Base-by-base conservation (phyloP, 768 basidiomycete species). In the Mycena vulgaris region DNA sequence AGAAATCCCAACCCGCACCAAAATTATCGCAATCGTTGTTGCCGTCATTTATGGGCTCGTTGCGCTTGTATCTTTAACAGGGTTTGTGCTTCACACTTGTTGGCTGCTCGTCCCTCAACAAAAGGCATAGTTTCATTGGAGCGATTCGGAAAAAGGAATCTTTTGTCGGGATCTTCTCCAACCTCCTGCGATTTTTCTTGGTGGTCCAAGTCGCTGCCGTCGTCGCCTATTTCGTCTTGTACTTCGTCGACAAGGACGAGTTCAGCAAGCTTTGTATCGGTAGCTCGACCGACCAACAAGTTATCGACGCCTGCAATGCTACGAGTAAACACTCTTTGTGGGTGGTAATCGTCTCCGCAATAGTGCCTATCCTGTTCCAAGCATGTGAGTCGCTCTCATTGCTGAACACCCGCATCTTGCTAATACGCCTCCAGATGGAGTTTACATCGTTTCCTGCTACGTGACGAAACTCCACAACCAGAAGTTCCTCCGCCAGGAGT, bases 281-380 rank as follows among this genome's bases (percentile, higher is more conserved):
- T 21, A 75, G 73, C 0, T 74, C 79, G 31, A 76, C 72, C 2
- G 74, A 79, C 55, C 60, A 69, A 30, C 62, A 74, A 17, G 70
- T 68, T n/a, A 78, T 80, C 48, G 74, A 78, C 8, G 71, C 72
- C 48, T 85, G 84, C 68, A 69, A 81, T 76, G 76, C 48, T 69
- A 70, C 23, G 75, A 78, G 63, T 69, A 71, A 56, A 74, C 75
- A 68, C 77, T 21, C 78, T 78, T 9, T 79, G 78, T 67, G 81
- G 77, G 74, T 61, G 21, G 48, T 82, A 49, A 75, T 84, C 67
- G 78, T 79, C n/a, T 73, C 76, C 23, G 67, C 78, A 21, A 69
- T 82, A n/a, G 70, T 84, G 42, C 83, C 84, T 21, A 75, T 84
- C 48, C 61, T 85, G 30, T 63, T 83, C 40, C 81, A 83, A 75